phyloP scores from a whole-genome alignment of 352 stramenopile species.

The Phytophthora sansomeana region DNA sequence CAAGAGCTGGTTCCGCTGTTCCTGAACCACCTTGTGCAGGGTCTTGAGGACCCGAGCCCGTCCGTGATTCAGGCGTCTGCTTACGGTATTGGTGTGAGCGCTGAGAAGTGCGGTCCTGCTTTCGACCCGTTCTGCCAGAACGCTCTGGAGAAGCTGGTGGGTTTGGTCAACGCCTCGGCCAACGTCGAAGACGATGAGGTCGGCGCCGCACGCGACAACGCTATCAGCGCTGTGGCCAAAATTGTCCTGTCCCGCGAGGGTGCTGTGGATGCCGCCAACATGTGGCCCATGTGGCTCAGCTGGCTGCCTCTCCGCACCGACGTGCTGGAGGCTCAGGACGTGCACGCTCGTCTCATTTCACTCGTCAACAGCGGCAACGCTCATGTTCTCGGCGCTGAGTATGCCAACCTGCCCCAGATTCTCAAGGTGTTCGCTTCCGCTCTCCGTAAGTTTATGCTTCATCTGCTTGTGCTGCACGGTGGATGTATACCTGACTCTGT shows the following conservation, averaged over 20 bases:
- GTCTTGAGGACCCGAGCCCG: slow-evolving; percentile 71
- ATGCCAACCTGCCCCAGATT: slow-evolving; percentile 67
- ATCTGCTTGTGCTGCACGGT: slow-evolving; percentile 10
- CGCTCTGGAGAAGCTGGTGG: slow-evolving; percentile 79
- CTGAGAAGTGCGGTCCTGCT: slow-evolving; percentile 73
- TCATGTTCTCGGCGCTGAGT: slow-evolving; percentile 73
- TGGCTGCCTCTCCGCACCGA: slow-evolving; percentile 86
- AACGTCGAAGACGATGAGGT: slow-evolving; percentile 69
- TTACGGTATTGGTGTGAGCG: slow-evolving; percentile 87
- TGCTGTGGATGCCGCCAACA: slow-evolving; percentile 62
- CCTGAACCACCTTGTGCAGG: slow-evolving; percentile 73
- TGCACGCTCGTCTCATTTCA: slow-evolving; percentile 77
- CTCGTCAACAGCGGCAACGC: slow-evolving; percentile 67
- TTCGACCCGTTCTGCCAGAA: slow-evolving; percentile 77
- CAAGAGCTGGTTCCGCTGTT: slow-evolving; percentile 83
- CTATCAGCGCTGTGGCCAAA: slow-evolving; percentile 85
- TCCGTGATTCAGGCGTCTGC: slow-evolving; percentile 81
- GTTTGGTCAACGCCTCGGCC: slow-evolving; percentile 61
- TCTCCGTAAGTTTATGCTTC: slow-evolving; percentile 56
- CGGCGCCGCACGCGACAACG: slow-evolving; percentile 80
- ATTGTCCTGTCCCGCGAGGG: slow-evolving; percentile 69
- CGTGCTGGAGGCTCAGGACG: slow-evolving; percentile 77
- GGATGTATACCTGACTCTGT: slow-evolving; percentile 28
- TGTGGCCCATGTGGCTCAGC: slow-evolving; percentile 82
- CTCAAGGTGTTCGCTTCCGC: slow-evolving; percentile 83